These are phyloP conservation scores for Neurospora sp. DNA, from an alignment of 495 filamentous ascomycete species.

Conservation along the genomic window DNA sequence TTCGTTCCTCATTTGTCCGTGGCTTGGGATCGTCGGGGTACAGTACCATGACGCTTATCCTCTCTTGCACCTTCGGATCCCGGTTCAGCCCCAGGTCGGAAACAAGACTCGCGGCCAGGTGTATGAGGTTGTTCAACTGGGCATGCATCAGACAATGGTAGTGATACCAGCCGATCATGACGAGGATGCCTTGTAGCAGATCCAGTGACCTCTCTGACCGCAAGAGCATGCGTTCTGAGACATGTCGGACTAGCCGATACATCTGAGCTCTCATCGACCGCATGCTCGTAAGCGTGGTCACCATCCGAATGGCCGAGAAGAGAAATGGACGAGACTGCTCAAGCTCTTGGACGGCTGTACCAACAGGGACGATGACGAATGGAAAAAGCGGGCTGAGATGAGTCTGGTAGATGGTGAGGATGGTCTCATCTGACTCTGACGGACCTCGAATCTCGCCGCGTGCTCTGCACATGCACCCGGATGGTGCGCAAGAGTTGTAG, in stretches of 20 bases:
- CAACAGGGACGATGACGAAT: slow-evolving; percentile 26
- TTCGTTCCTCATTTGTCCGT: slow-evolving; percentile 24
- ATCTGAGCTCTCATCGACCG: slow-evolving; percentile 29
- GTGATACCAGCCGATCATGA: slow-evolving; percentile 38
- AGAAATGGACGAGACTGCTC: slow-evolving; percentile 21
- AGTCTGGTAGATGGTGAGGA: slow-evolving; percentile 24
- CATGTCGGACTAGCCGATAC: slow-evolving; percentile 26
- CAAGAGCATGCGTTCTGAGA: slow-evolving; percentile 35
- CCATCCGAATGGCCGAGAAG: slow-evolving; percentile 27
- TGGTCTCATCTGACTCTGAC: slow-evolving; percentile 23
- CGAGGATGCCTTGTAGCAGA: slow-evolving; percentile 36
- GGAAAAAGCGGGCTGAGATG: slow-evolving; percentile 27
- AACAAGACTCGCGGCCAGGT: slow-evolving; percentile 34
- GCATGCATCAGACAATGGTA: slow-evolving; percentile 32
- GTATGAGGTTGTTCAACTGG: slow-evolving; percentile 35
- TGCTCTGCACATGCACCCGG: slow-evolving; percentile 15
- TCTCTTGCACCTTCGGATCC: slow-evolving; percentile 18
- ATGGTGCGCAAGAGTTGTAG: slow-evolving; percentile 18
- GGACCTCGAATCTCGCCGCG: slow-evolving; percentile 10
- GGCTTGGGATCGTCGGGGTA: slow-evolving; percentile 5
- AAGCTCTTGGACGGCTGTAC: slow-evolving; percentile 14
- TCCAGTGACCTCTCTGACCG: slow-evolving; percentile 39
- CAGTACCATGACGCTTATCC: slow-evolving; percentile 10
- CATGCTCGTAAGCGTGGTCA: slow-evolving; percentile 28
- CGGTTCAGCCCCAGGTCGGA: slow-evolving; percentile 36